phyloP scores from a whole-genome alignment of 2,329 filamentous ascomycete species.

The Tolypocladium pustulatum region DNA sequence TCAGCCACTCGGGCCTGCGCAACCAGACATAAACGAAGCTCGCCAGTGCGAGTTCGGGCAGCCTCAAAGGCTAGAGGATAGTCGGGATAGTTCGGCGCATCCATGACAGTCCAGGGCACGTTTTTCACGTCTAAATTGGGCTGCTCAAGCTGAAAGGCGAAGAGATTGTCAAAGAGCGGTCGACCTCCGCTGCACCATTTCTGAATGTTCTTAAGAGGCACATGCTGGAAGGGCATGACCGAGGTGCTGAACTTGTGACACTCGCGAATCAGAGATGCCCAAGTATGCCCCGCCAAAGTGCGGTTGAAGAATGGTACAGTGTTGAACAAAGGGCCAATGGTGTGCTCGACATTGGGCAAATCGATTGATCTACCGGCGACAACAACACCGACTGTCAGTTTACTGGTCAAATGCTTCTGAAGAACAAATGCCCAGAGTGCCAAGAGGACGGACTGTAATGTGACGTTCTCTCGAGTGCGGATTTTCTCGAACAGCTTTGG shows the following conservation, averaged over 20 bases:
- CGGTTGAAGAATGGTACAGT: conserved; percentile 63
- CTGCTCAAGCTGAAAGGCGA: conserved; percentile 62
- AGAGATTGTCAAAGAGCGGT: conserved; percentile 67
- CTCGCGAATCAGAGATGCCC: conserved; percentile 46
- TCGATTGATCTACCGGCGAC: conserved; percentile 69
- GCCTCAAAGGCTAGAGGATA: conserved; percentile 74
- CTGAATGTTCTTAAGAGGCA: conserved; percentile 66
- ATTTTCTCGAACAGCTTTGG: conserved; percentile 36
- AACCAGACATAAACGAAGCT: conserved; percentile 48
- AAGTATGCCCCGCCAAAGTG: conserved; percentile 34
- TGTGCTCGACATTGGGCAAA: conserved; percentile 50
- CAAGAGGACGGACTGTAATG: conserved; percentile 70
- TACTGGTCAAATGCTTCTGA: conserved; percentile 32
- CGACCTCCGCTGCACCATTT: conserved; percentile 60
- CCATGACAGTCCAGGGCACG: conserved; percentile 42
- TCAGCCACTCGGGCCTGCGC: conserved; percentile 35
- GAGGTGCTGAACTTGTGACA: conserved; percentile 64
- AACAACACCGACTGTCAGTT: conserved; percentile 59
- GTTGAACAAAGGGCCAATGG: conserved; percentile 82
- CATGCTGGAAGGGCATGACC: conserved; percentile 59
- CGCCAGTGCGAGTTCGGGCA: conserved; percentile 36
- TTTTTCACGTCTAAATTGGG: conserved; percentile 13
- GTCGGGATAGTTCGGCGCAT: conserved; percentile 43
- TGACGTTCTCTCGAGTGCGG: conserved; percentile 54
- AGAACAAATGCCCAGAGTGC: conserved; percentile 62